Evolutionary conservation across 2,329 filamentous ascomycete genomes (phyloP).

Genomic region (Botryotinia convoluta): DNA sequence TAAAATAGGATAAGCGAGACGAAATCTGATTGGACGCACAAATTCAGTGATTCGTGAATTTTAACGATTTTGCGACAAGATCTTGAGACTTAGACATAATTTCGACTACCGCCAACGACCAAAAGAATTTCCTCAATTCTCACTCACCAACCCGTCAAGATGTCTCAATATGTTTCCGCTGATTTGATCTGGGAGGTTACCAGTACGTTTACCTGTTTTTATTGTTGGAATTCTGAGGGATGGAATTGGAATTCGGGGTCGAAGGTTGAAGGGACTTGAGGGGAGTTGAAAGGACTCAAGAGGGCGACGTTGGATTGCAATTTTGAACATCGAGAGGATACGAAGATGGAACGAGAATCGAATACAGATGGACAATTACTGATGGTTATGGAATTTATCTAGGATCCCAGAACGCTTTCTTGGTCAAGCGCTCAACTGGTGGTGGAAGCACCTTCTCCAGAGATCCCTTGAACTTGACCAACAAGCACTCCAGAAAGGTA

Average conservation of each 20-base stretch:
- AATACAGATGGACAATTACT: neutral
- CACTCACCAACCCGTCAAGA: conserved; percentile 28
- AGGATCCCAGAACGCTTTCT: conserved; percentile 87
- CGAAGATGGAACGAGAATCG: neutral
- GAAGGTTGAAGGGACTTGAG: neutral
- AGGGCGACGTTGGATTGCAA: neutral
- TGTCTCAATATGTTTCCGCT: conserved; percentile 70
- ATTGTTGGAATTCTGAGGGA: conserved; percentile 8
- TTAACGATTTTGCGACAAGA: conserved; percentile 10
- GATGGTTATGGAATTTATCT: conserved; percentile 26
- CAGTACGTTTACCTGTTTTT: conserved; percentile 62
- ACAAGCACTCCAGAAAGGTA: conserved; percentile 91
- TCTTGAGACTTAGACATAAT: conserved; percentile 15
- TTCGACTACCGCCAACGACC: conserved; percentile 14
- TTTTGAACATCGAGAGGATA: neutral
- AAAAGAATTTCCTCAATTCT: conserved; percentile 12
- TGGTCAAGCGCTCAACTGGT: conserved; percentile 80
- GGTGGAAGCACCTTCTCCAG: conserved; percentile 89
- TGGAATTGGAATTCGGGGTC: conserved; percentile 4
- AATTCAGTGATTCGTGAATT: conserved; percentile 14
- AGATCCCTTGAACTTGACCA: conserved; percentile 89
- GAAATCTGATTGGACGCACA: conserved; percentile 18
- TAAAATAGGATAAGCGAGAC: conserved; percentile 18
- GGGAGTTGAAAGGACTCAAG: neutral
- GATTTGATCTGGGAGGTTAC: conserved; percentile 94